A percentile compares a stretch with the other conserved stretches of the same genome.
Conservation (phyloP, 805 yeast species). For the Sungouiozyma ichnusensis region DNA sequence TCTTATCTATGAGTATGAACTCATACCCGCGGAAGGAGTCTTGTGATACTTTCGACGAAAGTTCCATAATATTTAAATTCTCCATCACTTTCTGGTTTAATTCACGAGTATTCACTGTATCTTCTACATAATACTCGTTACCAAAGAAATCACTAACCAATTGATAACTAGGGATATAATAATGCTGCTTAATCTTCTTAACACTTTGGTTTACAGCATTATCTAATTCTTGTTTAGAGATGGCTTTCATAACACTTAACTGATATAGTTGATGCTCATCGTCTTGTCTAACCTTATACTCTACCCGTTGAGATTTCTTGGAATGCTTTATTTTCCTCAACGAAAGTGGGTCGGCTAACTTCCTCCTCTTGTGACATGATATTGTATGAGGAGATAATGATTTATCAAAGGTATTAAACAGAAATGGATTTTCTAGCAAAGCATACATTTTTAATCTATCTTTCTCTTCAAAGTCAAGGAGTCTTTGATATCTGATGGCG, state of each 20-base stretch:
- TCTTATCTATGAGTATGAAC: conserved; percentile 11
- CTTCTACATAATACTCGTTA: conserved; percentile 23
- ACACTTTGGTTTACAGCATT: conserved; percentile 8
- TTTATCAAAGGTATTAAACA: neutral
- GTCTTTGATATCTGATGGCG: no score
- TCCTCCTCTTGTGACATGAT: neutral
- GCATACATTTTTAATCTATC: neutral
- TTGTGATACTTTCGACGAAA: conserved; percentile 12
- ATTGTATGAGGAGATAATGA: neutral
- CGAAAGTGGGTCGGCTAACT: neutral
- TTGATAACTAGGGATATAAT: conserved; percentile 14
- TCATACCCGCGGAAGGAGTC: conserved; percentile 17
- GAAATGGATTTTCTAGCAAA: neutral
- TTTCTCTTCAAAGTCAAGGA: no score
- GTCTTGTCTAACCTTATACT: neutral
- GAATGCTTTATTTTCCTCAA: neutral
- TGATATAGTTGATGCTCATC: neutral
- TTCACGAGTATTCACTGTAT: conserved; percentile 17
- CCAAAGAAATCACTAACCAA: conserved; percentile 21
- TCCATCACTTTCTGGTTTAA: conserved; percentile 10
- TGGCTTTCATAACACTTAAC: conserved; percentile 10
- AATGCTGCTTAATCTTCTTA: conserved; percentile 8
- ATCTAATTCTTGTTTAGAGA: conserved; percentile 14
- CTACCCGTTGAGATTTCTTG: neutral
- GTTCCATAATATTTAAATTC: conserved; percentile 10